phyloP scores from a whole-genome alignment of 192 early-diverging fungal genomes.

The Coemansia sp. region DNA sequence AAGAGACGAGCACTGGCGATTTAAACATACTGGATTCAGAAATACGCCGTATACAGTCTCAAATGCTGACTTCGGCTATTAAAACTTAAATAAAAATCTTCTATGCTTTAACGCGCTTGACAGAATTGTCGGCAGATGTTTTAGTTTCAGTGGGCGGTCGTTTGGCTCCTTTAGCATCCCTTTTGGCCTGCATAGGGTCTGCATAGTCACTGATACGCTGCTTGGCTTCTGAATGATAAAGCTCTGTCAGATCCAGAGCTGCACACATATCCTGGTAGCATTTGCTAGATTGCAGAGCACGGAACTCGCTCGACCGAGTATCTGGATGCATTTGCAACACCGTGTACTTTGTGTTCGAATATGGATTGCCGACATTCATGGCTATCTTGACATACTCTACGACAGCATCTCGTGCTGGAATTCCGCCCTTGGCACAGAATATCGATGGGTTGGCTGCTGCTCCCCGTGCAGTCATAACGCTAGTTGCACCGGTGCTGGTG shows the following conservation, averaged over 20 bases:
- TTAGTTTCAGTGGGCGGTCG: background rate
- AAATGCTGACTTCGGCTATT: background rate
- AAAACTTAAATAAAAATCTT: background rate
- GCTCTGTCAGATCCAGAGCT: slow-evolving; percentile 36
- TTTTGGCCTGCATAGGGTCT: slow-evolving; percentile 5
- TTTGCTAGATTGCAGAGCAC: slow-evolving; percentile 51
- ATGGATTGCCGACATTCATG: slow-evolving; percentile 68
- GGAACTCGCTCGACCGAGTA: slow-evolving; percentile 55
- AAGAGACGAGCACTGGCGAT: too few relatives aligned
- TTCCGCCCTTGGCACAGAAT: slow-evolving; percentile 66
- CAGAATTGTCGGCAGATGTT: background rate
- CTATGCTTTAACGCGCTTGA: slow-evolving; percentile 1
- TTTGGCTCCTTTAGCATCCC: background rate
- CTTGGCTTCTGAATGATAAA: slow-evolving; percentile 26
- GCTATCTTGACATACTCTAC: slow-evolving; percentile 67
- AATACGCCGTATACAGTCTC: too few relatives aligned
- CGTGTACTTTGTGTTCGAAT: slow-evolving; percentile 88
- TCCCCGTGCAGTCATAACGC: slow-evolving; percentile 90
- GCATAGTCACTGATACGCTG: slow-evolving; percentile 6
- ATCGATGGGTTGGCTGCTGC: slow-evolving; percentile 85
- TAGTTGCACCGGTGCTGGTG: slow-evolving; percentile 59
- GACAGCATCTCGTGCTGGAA: slow-evolving; percentile 59
- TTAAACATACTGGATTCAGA: too few relatives aligned
- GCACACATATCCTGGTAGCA: slow-evolving; percentile 58
- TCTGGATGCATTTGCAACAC: slow-evolving; percentile 81